Base-by-base conservation (phyloP, 768 basidiomycete genomes). In the Phanerodontia chrysosporium region DNA sequence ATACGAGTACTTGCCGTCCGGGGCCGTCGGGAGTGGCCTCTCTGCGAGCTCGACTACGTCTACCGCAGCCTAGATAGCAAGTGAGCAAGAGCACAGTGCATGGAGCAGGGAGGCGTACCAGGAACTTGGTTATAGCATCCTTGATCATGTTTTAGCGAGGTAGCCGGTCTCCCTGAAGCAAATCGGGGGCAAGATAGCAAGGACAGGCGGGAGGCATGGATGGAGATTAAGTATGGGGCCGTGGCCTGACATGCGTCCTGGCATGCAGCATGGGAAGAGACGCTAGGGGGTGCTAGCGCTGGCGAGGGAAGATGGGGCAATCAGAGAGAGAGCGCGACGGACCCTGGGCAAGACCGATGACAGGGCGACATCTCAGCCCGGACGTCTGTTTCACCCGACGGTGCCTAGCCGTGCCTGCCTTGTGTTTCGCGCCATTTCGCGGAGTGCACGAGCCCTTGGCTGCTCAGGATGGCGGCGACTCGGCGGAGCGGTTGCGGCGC, bases 1-100 rank as follows among this genome's bases (percentile, higher is more conserved):
- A 66, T 71, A 75, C 61, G 79, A 76, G 63, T 81, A 81, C 53
- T 73, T 74, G 7, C 79, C 79, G 59, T 78, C 76, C 4, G 75
- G 75, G 3, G 79, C 74, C 35, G 60, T 63, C 7, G 80, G 80
- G 1, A 72, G 66, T 25, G 74, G 65, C 10, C 79, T 72, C 7
- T 64, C 64, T 8, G 74, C 67, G 36, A 79, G 75, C 59, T 76
- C 70, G 27, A 65, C 63, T 10, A 70, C 64, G 58, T 79, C 78
- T 1, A 73, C 70, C 24, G 64, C 61, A 45, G 21, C 45, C 32
- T 35, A 48, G 7, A 32, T 48, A 12, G n/a, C 7, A 49, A 22
- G 21, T 18, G 10, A 57, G 28, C 10, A 45, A 5, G 4, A 4
- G 4, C 5, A 24, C 4, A 21, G 8, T 9, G 22, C 10, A 10